Base-by-base conservation (phyloP, 495 filamentous ascomycete genomes). In the Penicillium paxilli region DNA sequence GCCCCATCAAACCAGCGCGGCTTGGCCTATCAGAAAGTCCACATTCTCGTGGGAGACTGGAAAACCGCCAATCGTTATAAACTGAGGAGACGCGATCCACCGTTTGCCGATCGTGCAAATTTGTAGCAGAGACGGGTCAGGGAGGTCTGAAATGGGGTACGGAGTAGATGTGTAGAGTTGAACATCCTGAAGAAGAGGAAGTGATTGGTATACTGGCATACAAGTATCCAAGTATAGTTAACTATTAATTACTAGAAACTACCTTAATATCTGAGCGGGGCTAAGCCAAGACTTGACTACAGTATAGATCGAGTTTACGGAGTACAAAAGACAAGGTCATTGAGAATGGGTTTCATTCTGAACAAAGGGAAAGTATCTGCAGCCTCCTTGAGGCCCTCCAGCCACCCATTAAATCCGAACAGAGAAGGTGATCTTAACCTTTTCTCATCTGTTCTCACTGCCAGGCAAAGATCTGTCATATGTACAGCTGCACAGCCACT, bases 401-500 rank as follows among this genome's bases (percentile, higher is more conserved):
- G 51, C 44, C 57, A 53, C 55, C 58, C 55, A 68, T 65, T 66
- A 66, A 55, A 49, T 63, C 62, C 59, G 47, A 55, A 52, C 55
- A 62, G 47, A 42, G 3, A 14, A 32, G 30, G 38, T 30, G 30
- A 23, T 55, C 55, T 54, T 52, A 52, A 55, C 59, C 5, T 44
- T 14, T 16, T 14, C 14, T 11, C 40, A 8, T 42, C 40, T 21
- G 8, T 25, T 7, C 33, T 49, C 59, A 62, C 58, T 54, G 47
- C 26, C 54, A 58, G 54, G 48, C 48, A 54, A 58, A 44, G 52
- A 49, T 48, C 45, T 46, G 54, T 50, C 52, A 33, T 73, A 73
- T 75, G 70, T 73, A 75, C 70, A 72, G 67, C 64, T 66, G 72
- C 66, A 68, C 54, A 47, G 63, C 52, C 64, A 59, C 44, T 59